Evolutionary conservation across 2,329 filamentous ascomycete genomes (phyloP).

Genomic region (Ophiocordyceps camponoti-saundersi): DNA sequence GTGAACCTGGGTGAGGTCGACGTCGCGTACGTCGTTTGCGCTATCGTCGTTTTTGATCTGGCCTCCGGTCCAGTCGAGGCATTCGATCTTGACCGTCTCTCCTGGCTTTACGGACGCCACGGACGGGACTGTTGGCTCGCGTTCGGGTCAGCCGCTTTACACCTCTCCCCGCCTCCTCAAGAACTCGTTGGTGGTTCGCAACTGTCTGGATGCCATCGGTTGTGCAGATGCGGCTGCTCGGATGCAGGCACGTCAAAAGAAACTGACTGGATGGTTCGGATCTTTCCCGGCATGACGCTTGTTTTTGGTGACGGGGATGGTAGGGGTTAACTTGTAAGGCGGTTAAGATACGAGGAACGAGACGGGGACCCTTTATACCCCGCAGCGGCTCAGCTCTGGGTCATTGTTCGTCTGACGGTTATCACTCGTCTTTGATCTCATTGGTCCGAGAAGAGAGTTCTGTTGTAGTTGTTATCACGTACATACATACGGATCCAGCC

Average conservation of each 20-base stretch:
- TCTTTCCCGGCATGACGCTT: conserved; percentile 22
- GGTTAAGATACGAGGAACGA: no score
- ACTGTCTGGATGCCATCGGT: conserved; percentile 89
- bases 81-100: conserved; percentile 88
- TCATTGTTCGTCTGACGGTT: not conserved
- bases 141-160: not conserved
- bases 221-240: conserved; percentile 56
- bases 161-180: no score
- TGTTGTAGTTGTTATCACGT: no score
- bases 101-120: conserved; percentile 58
- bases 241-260: conserved; percentile 49
- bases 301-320: not conserved
- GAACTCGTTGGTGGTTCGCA: not conserved
- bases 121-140: conserved; percentile 44
- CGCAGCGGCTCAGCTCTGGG: not conserved
- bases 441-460: no score
- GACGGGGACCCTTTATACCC: not conserved
- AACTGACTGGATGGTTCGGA: conserved; percentile 40
- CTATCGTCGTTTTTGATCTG: conserved; percentile 81
- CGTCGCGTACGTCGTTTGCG: conserved; percentile 73
- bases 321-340: not conserved
- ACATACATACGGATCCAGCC: no score
- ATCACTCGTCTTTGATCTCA: not conserved
- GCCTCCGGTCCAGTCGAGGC: conserved; percentile 68
- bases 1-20: conserved; percentile 71